Evolutionary conservation across 805 yeast genomes (phyloP).

Genomic region (Zygosaccharomyces bailii): DNA sequence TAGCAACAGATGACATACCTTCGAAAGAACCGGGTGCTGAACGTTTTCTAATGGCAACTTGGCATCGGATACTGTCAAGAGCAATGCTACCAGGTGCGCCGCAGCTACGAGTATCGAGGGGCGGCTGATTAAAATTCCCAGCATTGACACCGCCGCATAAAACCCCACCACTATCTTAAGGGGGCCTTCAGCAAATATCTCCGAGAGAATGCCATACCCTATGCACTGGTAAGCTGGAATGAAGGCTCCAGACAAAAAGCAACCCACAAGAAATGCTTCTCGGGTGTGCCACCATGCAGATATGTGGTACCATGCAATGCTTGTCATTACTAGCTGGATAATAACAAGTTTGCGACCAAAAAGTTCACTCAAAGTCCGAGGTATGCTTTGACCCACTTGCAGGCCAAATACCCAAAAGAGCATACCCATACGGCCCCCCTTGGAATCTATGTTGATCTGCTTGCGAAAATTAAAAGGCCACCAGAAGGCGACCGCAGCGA

Average conservation of each 20-base stretch:
- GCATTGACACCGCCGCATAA: background rate
- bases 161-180: background rate
- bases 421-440: slow-evolving; percentile 4
- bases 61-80: slow-evolving; percentile 2
- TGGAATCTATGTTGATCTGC: background rate
- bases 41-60: background rate
- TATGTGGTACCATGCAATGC: background rate
- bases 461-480: slow-evolving; percentile 5
- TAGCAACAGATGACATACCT: background rate
- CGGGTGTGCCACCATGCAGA: background rate
- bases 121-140: slow-evolving; percentile 1
- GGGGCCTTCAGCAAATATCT: background rate
- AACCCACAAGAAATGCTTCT: slow-evolving; percentile 2
- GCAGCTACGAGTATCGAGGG: slow-evolving; percentile 1
- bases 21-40: background rate
- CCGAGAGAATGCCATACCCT: background rate
- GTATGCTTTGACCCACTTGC: slow-evolving; percentile 1
- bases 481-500: slow-evolving; percentile 5
- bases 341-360: slow-evolving; percentile 2
- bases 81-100: background rate
- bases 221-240: slow-evolving; percentile 4
- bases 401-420: slow-evolving; percentile 6
- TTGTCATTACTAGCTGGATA: background rate
- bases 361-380: background rate
- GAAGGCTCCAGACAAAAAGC: slow-evolving; percentile 3